Percentiles rank a stretch among this genome's conserved stretches.
Evolutionary conservation across 108 stramenopile species (phyloP).

Genomic region (Skeletonema costatum): DNA sequence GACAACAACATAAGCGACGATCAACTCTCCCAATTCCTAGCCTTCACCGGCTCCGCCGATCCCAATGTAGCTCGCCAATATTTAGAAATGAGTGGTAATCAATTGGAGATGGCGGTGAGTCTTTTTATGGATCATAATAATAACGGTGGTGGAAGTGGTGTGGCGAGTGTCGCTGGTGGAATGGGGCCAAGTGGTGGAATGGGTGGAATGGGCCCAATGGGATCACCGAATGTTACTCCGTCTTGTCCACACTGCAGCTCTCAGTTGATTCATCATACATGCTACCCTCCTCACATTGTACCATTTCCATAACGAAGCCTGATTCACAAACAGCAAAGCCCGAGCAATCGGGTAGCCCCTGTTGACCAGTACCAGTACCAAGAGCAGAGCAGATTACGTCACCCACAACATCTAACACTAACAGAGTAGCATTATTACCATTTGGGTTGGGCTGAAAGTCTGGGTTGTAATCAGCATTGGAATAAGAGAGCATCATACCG

Average conservation of each 20-base stretch:
- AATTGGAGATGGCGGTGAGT: slow-evolving; percentile 76
- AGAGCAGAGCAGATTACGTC: not conserved
- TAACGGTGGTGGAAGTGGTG: not conserved
- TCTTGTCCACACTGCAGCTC: not conserved
- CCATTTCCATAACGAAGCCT: not conserved
- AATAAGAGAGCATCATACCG: not conserved
- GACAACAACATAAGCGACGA: slow-evolving; percentile 17
- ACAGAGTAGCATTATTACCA: not conserved
- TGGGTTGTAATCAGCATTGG: not conserved
- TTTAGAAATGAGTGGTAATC: slow-evolving; percentile 79
- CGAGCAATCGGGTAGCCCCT: not conserved
- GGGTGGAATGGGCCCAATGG: not conserved
- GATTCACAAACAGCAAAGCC: not conserved
- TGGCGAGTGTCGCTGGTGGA: too few relatives aligned
- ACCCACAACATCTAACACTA: not conserved
- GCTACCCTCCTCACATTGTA: not conserved
- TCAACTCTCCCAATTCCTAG: slow-evolving; percentile 71
- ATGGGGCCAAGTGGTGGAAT: slow-evolving; percentile 13
- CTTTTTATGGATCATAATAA: slow-evolving; percentile 71
- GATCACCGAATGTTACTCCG: slow-evolving; percentile 26
- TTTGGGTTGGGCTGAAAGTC: not conserved
- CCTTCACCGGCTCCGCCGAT: slow-evolving; percentile 73
- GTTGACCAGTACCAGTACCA: not conserved
- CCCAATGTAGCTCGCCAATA: slow-evolving; percentile 60
- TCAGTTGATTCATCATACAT: not conserved